Evolutionary conservation across 1,139 yeast genomes (phyloP), one percentile per base, ranked within the genome.

Genomic region (Meyerozyma carpophila): DNA sequence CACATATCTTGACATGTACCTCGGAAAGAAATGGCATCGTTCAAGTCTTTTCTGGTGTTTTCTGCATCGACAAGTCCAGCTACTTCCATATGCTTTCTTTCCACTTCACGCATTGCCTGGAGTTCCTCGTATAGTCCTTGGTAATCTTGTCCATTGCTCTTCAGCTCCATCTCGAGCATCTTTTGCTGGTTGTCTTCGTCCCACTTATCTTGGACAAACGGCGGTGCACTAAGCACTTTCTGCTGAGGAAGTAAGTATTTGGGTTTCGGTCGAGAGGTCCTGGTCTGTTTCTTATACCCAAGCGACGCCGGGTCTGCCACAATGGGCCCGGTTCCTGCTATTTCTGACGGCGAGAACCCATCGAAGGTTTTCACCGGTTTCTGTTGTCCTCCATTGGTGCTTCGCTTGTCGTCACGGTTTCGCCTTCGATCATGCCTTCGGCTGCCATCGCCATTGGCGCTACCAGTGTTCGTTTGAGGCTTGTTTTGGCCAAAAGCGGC

Each of bases 1-100:
- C 98, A 93, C 98, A 91, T 93, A 50, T 89, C 96, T 38, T 71
- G 62, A 64, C 98, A 94, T 0, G 95, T 79, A 3, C 99, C 99
- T 47, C 79, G 80, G 57, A 94, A 94, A 1, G 76, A 63, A 42
- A 91, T 89, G 2, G 98, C 98, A 51, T 91, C 96, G 47, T 79
- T 82, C 28, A 94, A 70, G 47, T 84, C 82, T 59, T 91, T 90
- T 39, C 90, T 80, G 1, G 79, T 81, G 52, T 89, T 90, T 52
- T 90, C 96, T 36, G 84, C 86, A 62, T 94, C 98, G 3, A 94
- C 97, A 10, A 90, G 68, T 0, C 96, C 95, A 43, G 81, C 67
- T 1, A 68, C 63, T 56, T 91, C 97, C 96, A 93, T 91, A 47
- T 81, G 75, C 43, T 68, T 68, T 47, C 98, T 69, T 63, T 93